Evolutionary conservation across 192 early-diverging fungal species (phyloP), one percentile per base, ranked within the genome.

Genomic region (Coemansia sp.): DNA sequence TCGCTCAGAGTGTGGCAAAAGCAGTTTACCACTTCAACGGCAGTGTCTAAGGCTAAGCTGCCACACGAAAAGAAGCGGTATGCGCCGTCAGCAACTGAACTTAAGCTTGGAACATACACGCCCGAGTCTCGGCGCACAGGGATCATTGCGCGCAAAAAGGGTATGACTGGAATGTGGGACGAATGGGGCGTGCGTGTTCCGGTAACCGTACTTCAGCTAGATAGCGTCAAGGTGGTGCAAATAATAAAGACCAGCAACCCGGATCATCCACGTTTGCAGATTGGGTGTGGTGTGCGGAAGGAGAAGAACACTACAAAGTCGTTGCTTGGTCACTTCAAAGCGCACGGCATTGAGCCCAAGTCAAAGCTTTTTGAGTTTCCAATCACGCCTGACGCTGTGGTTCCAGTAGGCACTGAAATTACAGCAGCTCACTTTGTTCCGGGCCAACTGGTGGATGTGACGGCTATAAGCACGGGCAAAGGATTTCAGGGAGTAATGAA

Each of bases 401-500:
- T 96, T 55, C 65, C 61, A 15, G 63, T 61, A 37, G 83, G 83
- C 28, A 88, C 86, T 7, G 74, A 80, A 40, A 65, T 98, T 38
- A 83, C 70, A 12, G 92, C 93, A 2, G 84, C 86, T 2, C 96
- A 98, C 61, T 98, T 94, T 83, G 83, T 94, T 26, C 82, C 91
- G n/a, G 96, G 96, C 11, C 96, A 96, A 75, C 93, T 81, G 79
- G 91, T 98, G 9, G 96, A 98, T 63, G 85, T 88, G 46, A 86
- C 90, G 26, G 93, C 88, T 9, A 87, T 87, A 51, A 90, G 88
- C 18, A 83, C 88, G 38, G 93, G 92, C 55, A 97, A 97, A 70
- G 94, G 94, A 14, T 96, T 96, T 79, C 88, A 89, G 58, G 96
- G 96, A 60, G 92, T 86, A 6, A 98, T 98, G 94, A 98, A 98